Percentiles rank a stretch among this genome's conserved stretches.
These are phyloP conservation scores for Ogataea glucozyma DNA, from an alignment of 805 yeast genomes.

Conservation along the genomic window DNA sequence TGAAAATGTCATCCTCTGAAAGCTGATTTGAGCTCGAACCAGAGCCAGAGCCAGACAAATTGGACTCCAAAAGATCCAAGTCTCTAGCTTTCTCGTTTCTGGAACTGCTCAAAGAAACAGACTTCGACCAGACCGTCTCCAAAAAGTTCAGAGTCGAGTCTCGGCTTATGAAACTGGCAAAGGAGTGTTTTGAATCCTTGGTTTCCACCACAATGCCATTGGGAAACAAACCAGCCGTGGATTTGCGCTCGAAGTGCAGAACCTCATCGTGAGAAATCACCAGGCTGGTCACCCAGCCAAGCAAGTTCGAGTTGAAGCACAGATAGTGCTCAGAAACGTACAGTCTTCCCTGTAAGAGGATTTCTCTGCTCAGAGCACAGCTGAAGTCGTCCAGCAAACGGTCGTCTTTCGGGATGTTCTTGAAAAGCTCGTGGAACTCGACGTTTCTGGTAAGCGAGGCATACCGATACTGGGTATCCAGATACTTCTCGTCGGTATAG, in stretches of 20 bases:
- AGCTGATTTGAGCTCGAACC: conserved; percentile 14
- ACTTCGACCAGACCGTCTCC: conserved; percentile 65
- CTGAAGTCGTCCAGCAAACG: conserved; percentile 80
- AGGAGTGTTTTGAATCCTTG: conserved; percentile 61
- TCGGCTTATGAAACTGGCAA: conserved; percentile 85
- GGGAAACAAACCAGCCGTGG: conserved; percentile 87
- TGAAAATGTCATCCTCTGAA: conserved; percentile 34
- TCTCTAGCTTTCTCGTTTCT: conserved; percentile 29
- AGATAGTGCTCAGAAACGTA: conserved; percentile 76
- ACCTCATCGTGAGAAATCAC: conserved; percentile 73
- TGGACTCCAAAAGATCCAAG: conserved; percentile 23
- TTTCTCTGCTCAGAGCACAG: conserved; percentile 87
- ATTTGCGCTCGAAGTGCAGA: conserved; percentile 70
- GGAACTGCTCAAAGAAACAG: conserved; percentile 33
- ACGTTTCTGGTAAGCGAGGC: conserved; percentile 64
- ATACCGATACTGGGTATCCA: conserved; percentile 59
- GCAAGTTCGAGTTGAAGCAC: conserved; percentile 82
- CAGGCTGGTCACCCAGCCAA: conserved; percentile 89
- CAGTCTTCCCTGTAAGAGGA: conserved; percentile 81
- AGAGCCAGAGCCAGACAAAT: conserved; percentile 18
- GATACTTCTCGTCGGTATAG: conserved; percentile 59
- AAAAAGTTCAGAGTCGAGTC: conserved; percentile 75
- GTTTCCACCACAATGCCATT: conserved; percentile 82
- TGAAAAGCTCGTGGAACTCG: conserved; percentile 78
- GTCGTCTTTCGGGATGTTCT: conserved; percentile 66